Evolutionary conservation across 2,329 filamentous ascomycete species (phyloP).

Genomic region (Coniella lustricola): DNA sequence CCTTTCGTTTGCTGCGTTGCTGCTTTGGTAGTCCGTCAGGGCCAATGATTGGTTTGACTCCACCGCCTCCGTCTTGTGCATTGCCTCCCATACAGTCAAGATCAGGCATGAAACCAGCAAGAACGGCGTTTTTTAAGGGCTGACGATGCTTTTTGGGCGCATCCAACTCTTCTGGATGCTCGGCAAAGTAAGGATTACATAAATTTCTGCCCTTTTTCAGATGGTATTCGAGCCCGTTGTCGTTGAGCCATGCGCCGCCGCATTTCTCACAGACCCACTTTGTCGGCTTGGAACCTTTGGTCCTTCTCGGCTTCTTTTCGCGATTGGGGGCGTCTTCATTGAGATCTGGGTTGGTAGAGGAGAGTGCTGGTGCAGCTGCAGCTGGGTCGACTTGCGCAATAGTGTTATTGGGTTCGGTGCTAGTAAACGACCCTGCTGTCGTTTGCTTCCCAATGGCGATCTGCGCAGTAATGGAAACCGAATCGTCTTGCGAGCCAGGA

Average conservation of each 20-base stretch:
- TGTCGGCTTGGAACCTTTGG: conserved; percentile 1
- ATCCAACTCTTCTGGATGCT: conserved; percentile 20
- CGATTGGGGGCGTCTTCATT: background rate
- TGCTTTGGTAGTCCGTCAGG: background rate
- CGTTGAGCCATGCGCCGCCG: conserved; percentile 49
- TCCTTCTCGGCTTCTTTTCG: background rate
- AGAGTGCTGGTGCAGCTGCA: no score
- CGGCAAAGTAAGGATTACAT: conserved; percentile 44
- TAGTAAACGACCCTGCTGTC: no score
- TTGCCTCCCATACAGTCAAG: background rate
- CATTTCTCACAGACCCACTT: conserved; percentile 42
- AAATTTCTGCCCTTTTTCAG: conserved; percentile 44
- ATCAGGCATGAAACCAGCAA: conserved; percentile 2
- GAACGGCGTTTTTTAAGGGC: no score
- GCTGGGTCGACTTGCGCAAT: no score
- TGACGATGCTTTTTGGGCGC: conserved; percentile 3
- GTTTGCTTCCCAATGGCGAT: no score
- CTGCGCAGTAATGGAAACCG: no score
- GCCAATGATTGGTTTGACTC: background rate
- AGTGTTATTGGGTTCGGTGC: no score
- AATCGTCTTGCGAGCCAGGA: no score
- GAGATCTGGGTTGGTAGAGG: background rate
- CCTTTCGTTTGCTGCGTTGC: background rate
- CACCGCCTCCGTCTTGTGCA: background rate
- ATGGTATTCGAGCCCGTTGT: conserved; percentile 52